These are phyloP conservation scores for Cryptosporidium felis DNA, from an alignment of 169 alveolate genomes.

Conservation along the genomic window DNA sequence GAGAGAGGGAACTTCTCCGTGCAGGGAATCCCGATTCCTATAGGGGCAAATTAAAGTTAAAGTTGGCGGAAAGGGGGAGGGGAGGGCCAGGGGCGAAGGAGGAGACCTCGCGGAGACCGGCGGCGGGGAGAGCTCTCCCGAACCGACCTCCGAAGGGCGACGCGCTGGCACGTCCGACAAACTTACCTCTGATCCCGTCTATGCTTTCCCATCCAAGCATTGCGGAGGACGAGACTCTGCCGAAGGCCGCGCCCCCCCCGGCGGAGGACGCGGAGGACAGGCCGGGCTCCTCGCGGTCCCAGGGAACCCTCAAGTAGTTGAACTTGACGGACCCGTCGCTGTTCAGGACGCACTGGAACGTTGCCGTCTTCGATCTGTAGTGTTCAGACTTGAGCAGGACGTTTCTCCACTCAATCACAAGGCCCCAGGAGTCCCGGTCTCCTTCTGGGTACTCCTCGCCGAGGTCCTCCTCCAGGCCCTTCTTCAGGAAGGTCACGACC, in stretches of 20 bases:
- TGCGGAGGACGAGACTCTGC: conserved; percentile 14
- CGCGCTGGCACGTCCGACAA: no score
- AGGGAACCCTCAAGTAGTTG: conserved; percentile 49
- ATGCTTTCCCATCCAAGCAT: conserved; percentile 70
- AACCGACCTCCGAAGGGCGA: no score
- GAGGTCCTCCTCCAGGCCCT: conserved; percentile 4
- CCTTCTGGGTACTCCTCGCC: neutral
- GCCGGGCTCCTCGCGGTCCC: conserved; percentile 13
- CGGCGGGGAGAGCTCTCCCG: no score
- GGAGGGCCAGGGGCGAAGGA: no score
- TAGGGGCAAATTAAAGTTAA: no score
- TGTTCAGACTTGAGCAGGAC: conserved; percentile 37
- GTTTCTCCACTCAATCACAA: conserved; percentile 58
- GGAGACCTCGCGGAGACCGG: no score
- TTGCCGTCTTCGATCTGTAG: conserved; percentile 15
- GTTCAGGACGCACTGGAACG: conserved; percentile 46
- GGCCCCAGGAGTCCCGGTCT: conserved; percentile 7
- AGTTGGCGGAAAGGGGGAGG: no score
- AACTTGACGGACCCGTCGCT: conserved; percentile 42
- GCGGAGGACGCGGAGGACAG: neutral
- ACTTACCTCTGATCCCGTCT: conserved; percentile 68
- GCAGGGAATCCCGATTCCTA: conserved; percentile 70
- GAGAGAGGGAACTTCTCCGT: conserved; percentile 36
- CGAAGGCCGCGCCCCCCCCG: neutral
- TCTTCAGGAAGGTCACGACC: conserved; percentile 17